A percentile compares a stretch with the other conserved stretches of the same genome.
phyloP scores from a whole-genome alignment of 2,329 filamentous ascomycete species.

The Ophiocordyceps camponoti-leonardi region DNA sequence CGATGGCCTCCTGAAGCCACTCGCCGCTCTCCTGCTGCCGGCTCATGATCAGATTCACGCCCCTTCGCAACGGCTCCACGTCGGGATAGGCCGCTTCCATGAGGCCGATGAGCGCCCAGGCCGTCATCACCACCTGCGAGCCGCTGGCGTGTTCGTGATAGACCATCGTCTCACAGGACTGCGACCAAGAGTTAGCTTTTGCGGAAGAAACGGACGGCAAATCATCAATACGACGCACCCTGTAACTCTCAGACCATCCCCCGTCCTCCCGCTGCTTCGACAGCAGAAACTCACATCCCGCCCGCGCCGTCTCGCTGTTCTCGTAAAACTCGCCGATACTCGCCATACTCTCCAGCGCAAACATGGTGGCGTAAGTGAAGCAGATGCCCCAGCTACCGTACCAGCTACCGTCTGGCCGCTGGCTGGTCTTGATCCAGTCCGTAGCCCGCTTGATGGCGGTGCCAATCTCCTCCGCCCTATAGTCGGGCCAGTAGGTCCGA shows the following conservation, averaged over 20 bases:
- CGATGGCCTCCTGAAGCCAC: conserved; percentile 90
- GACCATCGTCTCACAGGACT: conserved; percentile 59
- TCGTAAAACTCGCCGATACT: conserved; percentile 67
- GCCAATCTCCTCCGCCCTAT: conserved; percentile 60
- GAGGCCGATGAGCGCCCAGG: conserved; percentile 72
- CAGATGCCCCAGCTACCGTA: conserved; percentile 97
- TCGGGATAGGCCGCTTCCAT: conserved; percentile 74
- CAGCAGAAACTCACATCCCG: conserved; percentile 73
- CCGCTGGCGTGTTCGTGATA: conserved; percentile 59
- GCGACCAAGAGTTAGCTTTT: background rate
- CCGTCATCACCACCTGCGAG: conserved; percentile 86
- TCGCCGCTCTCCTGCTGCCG: conserved; percentile 80
- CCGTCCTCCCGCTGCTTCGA: conserved; percentile 75
- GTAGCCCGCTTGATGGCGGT: conserved; percentile 57
- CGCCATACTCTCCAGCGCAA: conserved; percentile 73
- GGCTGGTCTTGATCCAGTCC: conserved; percentile 64
- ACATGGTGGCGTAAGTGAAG: conserved; percentile 95
- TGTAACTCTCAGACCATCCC: conserved; percentile 93
- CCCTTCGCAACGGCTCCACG: conserved; percentile 51
- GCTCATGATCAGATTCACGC: conserved; percentile 64
- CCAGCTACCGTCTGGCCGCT: conserved; percentile 77
- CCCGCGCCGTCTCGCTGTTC: conserved; percentile 52
- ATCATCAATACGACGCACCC: conserved; percentile 21
- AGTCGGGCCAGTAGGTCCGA: conserved; percentile 62
- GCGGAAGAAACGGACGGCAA: background rate